phyloP scores from a whole-genome alignment of 805 yeast species.

The Candida vaughaniae region DNA sequence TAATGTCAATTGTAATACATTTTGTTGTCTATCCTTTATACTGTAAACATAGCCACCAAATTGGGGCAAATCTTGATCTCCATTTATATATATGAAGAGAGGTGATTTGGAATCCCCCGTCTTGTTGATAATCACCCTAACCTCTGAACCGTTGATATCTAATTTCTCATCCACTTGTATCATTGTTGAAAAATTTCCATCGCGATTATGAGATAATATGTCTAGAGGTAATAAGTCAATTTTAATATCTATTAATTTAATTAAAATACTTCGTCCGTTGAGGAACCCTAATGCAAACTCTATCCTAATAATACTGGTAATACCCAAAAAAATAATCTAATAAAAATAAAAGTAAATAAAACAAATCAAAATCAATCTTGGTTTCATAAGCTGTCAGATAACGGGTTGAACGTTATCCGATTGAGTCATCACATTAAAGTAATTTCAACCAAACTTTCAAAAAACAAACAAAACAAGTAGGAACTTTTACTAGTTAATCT shows the following conservation, averaged over 20 bases:
- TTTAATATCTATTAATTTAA: constrained; percentile 12
- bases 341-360: constrained; percentile 11
- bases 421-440: constrained; percentile 47
- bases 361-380: constrained; percentile 10
- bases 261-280: constrained; percentile 45
- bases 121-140: constrained; percentile 7
- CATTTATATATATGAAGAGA: constrained; percentile 13
- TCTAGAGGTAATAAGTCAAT: neutral
- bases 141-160: constrained; percentile 8
- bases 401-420: constrained; percentile 48
- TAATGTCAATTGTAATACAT: constrained; percentile 8
- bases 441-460: constrained; percentile 14
- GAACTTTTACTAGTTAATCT: constrained; percentile 21
- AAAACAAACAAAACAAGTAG: constrained; percentile 9
- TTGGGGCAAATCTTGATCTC: constrained; percentile 1
- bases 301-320: constrained; percentile 24
- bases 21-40: constrained; percentile 6
- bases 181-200: neutral
- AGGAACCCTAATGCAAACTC: constrained; percentile 52
- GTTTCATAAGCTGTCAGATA: constrained; percentile 25
- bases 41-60: constrained; percentile 16
- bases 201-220: neutral
- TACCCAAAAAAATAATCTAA: constrained; percentile 15
- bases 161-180: constrained; percentile 5
- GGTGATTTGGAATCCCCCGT: constrained; percentile 8